These are phyloP conservation scores for Trametes meyenii DNA, from an alignment of 768 basidiomycete genomes.

Conservation along the genomic window DNA sequence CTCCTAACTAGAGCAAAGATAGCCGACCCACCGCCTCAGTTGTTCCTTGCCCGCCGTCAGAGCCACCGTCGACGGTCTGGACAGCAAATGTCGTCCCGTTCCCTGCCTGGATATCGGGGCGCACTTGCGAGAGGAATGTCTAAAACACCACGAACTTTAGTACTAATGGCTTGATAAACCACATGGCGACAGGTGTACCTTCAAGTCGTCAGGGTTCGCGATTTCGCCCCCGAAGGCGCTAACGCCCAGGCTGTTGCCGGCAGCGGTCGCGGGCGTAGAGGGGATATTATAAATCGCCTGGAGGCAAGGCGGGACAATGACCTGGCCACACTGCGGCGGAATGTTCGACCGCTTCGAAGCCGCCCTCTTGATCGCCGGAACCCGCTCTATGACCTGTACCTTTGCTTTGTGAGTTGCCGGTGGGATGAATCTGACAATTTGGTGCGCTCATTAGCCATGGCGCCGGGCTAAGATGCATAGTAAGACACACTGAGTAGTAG, in stretches of 20 bases:
- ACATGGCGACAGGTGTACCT: conserved; percentile 11
- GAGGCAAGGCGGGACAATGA: conserved; percentile 33
- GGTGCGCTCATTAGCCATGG: background rate
- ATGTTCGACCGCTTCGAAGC: conserved; percentile 9
- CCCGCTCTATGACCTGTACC: background rate
- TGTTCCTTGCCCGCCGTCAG: conserved; percentile 39
- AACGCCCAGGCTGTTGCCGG: conserved; percentile 34
- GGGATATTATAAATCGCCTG: conserved; percentile 41
- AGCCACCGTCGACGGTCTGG: conserved; percentile 34
- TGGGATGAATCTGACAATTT: conserved; percentile 13
- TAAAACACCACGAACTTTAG: background rate
- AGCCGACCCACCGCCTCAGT: conserved; percentile 31
- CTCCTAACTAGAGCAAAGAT: conserved; percentile 33
- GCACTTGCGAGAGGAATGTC: conserved; percentile 31
- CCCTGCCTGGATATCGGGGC: conserved; percentile 29
- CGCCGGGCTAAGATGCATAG: background rate
- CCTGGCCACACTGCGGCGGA: conserved; percentile 25
- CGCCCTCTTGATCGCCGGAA: background rate
- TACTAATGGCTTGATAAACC: conserved; percentile 29
- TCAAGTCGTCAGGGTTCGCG: conserved; percentile 34
- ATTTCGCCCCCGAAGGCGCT: conserved; percentile 37
- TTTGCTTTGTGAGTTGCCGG: conserved; percentile 4
- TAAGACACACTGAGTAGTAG: conserved; percentile 33
- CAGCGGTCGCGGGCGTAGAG: conserved; percentile 32
- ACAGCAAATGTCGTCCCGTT: conserved; percentile 24